Conservation (phyloP, 2,329 filamentous ascomycete genomes). For the Leptosphaerulina australis region DNA sequence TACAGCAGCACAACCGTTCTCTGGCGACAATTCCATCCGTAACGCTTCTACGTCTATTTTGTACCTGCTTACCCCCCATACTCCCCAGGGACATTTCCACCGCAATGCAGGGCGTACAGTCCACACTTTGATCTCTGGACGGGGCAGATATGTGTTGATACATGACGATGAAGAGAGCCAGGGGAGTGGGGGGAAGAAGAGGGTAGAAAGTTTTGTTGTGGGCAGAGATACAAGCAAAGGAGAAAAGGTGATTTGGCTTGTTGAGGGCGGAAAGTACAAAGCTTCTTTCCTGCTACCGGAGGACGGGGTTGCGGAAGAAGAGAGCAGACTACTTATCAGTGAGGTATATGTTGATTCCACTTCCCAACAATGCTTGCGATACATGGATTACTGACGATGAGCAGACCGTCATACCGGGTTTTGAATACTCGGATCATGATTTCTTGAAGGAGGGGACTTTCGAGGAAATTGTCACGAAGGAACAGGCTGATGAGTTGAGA, state of each 20-base stretch:
- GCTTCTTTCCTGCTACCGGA: constrained; percentile 61
- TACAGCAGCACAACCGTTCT: background rate
- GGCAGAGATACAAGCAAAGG: constrained; percentile 63
- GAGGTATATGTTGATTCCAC: constrained; percentile 52
- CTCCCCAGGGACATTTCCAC: constrained; percentile 66
- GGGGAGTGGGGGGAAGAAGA: constrained; percentile 56
- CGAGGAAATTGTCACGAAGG: constrained; percentile 55
- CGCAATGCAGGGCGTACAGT: constrained; percentile 66
- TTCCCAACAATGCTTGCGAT: no score
- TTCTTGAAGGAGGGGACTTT: constrained; percentile 61
- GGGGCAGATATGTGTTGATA: constrained; percentile 68
- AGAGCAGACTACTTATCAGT: constrained; percentile 65
- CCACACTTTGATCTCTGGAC: constrained; percentile 68
- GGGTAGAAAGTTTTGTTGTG: constrained; percentile 69
- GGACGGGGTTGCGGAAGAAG: constrained; percentile 50
- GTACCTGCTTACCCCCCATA: constrained; percentile 65
- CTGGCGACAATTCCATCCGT: background rate
- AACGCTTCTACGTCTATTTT: constrained; percentile 66
- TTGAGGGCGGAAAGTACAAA: constrained; percentile 72
- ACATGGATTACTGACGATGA: no score
- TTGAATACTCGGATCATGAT: constrained; percentile 70
- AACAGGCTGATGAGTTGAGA: constrained; percentile 56
- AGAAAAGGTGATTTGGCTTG: constrained; percentile 70
- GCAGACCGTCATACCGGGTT: constrained; percentile 68
- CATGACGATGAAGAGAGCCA: constrained; percentile 60